Base-by-base conservation (phyloP, 371 early-diverging fungal genomes). In the Massospora cicadina region DNA sequence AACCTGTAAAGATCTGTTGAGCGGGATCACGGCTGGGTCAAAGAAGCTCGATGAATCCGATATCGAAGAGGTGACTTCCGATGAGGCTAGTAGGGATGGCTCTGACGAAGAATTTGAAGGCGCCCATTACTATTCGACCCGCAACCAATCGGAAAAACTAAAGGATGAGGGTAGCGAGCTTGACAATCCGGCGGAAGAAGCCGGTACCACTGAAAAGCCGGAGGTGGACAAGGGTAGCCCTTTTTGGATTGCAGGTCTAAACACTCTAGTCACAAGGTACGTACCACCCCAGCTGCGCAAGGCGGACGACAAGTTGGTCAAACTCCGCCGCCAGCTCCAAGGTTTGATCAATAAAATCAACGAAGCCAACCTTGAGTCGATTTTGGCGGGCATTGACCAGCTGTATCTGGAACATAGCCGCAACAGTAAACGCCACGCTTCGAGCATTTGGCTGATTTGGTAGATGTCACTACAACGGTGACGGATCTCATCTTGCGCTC, bases 241-340 rank as follows among this genome's bases (percentile, higher is more conserved):
- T 33, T 28, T 21, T 29, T 25, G n/a, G n/a, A n/a, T n/a, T n/a
- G 43, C 5, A 10, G 43, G 17, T 43, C 10, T 10, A 43, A 53
- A 55, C 26, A 55, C 69, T 3, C 43, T 62, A 7, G 71, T 59
- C 59, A 33, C 67, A 61, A 90, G 88, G 76, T 96, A 95, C 66
- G 74, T 94, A 7, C 97, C 97, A 25, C 95, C 97, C 55, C 89
- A 92, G 65, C 77, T 94, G 32, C 87, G 95, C 66, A 79, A 76
- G 63, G 71, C 72, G 54, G 67, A 76, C 21, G 75, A 69, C 13
- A 80, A 81, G 33, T 73, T 79, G 33, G 71, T 79, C 2, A 80
- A 87, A 21, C 75, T 94, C 1, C 85, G 88, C 63, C 80, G 88
- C 31, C 81, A 80, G 43, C 69, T 93, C 2, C 90, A 90, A 71